Base-by-base conservation (phyloP, 2,329 filamentous ascomycete species). In the Capronia americana region DNA sequence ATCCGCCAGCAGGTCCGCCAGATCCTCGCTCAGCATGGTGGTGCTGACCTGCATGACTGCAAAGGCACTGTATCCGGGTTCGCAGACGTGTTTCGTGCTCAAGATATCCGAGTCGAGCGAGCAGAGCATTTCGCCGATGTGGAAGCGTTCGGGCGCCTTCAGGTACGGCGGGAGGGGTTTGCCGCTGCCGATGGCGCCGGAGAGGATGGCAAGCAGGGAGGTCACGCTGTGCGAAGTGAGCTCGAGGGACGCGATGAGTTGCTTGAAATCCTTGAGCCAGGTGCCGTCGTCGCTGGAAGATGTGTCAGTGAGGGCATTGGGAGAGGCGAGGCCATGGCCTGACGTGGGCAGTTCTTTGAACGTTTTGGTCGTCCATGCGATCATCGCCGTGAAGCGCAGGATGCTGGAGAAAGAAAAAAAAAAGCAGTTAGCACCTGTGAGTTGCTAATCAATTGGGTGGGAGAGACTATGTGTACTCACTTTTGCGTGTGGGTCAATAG, bases 21-120 rank as follows among this genome's bases (percentile, higher is more conserved):
- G 76, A 77, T 93, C 90, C 71, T 90, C 89, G 61, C 86, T 85
- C 34, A 93, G 85, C 68, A 91, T 87, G 61, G 86, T 82, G 59
- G 87, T 90, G 69, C 88, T 89, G 44, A 93, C 87, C 73, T 92
- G 90, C 72, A 92, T 80, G 11, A 92, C 89, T 0, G 90, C 89
- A 77, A 92, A 92, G 62, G 90, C 89, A 4, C 88, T 86, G 77
- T 92, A 92, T 0, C 90, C 90, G 0, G 88, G 88, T 74, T 92
- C 88, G 3, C 87, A 85, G 65, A 92, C 84, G 75, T 92, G 88
- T 66, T 82, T 77, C 1, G 90, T 79, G 69, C 85, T 86, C 20
- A 92, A 74, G 11, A 92, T 87, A 57, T 87, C 84, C 3, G 79
- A 77, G 70, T 89, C 86, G 0, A 91, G 76, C 2, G 80, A 79